phyloP scores from a whole-genome alignment of 306 rosid genomes.

The Vachellia collinsii region DNA sequence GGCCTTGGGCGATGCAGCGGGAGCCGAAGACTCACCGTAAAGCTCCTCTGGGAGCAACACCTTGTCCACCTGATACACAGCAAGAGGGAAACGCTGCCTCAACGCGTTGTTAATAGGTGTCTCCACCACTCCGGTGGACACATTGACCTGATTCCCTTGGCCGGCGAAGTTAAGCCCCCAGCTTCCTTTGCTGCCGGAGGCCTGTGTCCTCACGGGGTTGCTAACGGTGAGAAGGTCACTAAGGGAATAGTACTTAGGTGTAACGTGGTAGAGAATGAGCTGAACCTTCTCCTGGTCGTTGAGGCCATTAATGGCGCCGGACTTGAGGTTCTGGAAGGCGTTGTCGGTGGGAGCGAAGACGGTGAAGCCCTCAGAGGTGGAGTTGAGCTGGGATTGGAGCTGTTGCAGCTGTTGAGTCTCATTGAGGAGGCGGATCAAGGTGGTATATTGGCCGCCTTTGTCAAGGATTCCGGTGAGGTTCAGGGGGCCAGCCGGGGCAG shows the following conservation, averaged over 20 bases:
- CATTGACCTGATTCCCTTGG: constrained; percentile 75
- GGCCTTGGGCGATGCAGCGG: constrained; percentile 45
- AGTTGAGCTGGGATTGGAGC: constrained; percentile 66
- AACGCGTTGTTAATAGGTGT: constrained; percentile 59
- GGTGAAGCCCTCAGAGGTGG: constrained; percentile 59
- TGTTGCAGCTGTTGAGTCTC: constrained; percentile 57
- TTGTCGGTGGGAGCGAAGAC: constrained; percentile 89
- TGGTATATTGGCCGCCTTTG: constrained; percentile 64
- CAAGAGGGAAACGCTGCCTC: constrained; percentile 61
- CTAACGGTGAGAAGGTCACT: constrained; percentile 56
- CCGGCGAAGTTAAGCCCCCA: constrained; percentile 83
- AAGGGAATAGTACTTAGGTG: constrained; percentile 65
- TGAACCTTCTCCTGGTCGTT: constrained; percentile 47
- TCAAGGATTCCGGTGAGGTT: constrained; percentile 68
- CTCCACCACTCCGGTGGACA: constrained; percentile 55
- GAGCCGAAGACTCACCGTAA: constrained; percentile 57
- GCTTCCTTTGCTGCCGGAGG: constrained; percentile 36
- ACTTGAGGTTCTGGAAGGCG: constrained; percentile 66
- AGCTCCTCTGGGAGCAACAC: constrained; percentile 70
- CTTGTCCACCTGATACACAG: constrained; percentile 61
- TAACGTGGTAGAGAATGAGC: constrained; percentile 64
- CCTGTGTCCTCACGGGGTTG: constrained; percentile 81
- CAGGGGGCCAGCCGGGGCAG: constrained; percentile 50
- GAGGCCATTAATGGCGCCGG: constrained; percentile 69
- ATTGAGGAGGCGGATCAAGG: constrained; percentile 55